Conservation (phyloP, 1,284 basidiomycete genomes). For the Nidula niveotomentosa region DNA sequence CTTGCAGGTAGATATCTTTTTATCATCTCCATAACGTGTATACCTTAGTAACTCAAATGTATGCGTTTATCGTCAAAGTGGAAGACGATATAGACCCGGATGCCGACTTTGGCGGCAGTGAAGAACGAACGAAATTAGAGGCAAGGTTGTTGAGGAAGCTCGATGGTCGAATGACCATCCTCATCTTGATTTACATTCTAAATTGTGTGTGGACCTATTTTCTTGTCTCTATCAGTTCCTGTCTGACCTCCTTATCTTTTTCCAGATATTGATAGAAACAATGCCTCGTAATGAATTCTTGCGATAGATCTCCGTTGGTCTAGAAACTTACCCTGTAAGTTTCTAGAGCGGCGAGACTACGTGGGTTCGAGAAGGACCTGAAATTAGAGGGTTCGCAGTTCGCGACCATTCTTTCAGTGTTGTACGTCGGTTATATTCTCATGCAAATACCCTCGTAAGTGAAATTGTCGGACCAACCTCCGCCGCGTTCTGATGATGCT, state of each 20-base stretch:
- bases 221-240: conserved; percentile 7
- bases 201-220: conserved; percentile 45
- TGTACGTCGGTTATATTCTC: conserved; percentile 79
- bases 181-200: conserved; percentile 67
- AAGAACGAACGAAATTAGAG: conserved; percentile 33
- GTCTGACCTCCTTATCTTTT: too few species aligned
- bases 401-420: conserved; percentile 68
- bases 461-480: background rate
- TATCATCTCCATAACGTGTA: background rate
- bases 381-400: conserved; percentile 65
- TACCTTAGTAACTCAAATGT: background rate
- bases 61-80: background rate
- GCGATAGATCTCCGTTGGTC: conserved; percentile 1
- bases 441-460: conserved; percentile 80
- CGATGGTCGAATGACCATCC: conserved; percentile 63
- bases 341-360: conserved; percentile 59
- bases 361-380: conserved; percentile 73
- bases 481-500: background rate
- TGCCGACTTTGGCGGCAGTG: conserved; percentile 34
- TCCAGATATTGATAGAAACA: conserved; percentile 65
- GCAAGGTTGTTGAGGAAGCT: conserved; percentile 45
- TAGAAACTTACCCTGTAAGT: background rate
- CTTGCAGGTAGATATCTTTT: conserved; percentile 6
- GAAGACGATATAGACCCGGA: background rate
- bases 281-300: conserved; percentile 45